These are phyloP conservation scores for Colletotrichum navitas DNA, from an alignment of 2,329 filamentous ascomycete genomes.

Conservation along the genomic window DNA sequence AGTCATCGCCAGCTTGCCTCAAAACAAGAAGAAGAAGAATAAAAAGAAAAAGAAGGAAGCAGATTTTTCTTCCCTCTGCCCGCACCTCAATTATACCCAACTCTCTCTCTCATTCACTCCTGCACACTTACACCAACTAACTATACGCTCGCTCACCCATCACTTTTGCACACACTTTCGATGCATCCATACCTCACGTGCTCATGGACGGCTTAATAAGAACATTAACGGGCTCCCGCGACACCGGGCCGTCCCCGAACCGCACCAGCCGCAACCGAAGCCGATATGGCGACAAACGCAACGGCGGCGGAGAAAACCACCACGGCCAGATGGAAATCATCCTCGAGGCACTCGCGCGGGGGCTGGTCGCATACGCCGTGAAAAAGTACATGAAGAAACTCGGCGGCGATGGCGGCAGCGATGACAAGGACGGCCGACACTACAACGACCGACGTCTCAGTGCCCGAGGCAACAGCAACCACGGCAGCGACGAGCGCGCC, in stretches of 20 bases:
- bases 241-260: conserved; percentile 19
- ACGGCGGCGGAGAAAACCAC: neutral
- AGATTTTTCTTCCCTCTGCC: neutral
- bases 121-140: neutral
- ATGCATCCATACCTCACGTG: conserved; percentile 3
- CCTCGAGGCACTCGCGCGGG: conserved; percentile 31
- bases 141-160: neutral
- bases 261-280: conserved; percentile 23
- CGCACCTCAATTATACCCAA: neutral
- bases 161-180: neutral
- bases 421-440: neutral
- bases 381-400: conserved; percentile 33
- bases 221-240: conserved; percentile 27
- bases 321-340: conserved; percentile 32
- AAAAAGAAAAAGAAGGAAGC: neutral
- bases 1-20: neutral
- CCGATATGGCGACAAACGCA: neutral
- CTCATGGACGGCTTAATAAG: conserved; percentile 34
- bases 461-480: neutral
- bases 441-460: conserved; percentile 11
- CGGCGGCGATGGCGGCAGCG: conserved; percentile 1
- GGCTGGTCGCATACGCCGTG: conserved; percentile 36
- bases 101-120: neutral
- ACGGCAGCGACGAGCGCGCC: conserved; percentile 13
- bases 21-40: neutral